A percentile compares a stretch with the other conserved stretches of the same genome.
Conservation (phyloP, 164 flowering plant species). For the Malania oleifera region DNA sequence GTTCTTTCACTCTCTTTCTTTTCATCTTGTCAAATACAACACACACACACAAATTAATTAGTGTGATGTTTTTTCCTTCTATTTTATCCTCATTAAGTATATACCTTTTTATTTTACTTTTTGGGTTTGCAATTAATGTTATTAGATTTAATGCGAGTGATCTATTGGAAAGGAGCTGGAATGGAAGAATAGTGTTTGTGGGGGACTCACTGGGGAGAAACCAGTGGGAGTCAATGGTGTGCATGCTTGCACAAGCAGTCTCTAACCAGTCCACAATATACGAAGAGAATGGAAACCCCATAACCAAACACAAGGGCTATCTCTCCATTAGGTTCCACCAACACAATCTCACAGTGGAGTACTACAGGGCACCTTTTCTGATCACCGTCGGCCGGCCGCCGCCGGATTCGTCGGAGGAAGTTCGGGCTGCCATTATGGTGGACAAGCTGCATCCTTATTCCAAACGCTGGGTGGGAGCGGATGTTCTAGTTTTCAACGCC, state of each 20-base stretch:
- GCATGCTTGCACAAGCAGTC: slow-evolving; percentile 73
- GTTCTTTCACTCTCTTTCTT: too few species aligned
- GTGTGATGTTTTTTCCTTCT: too few species aligned
- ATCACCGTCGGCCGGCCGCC: slow-evolving; percentile 53
- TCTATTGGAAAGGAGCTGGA: slow-evolving; percentile 52
- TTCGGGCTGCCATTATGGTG: slow-evolving; percentile 38
- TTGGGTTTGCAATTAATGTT: too few species aligned
- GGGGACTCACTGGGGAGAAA: slow-evolving; percentile 91
- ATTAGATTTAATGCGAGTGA: slow-evolving; percentile 69
- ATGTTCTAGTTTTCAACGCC: slow-evolving; percentile 68
- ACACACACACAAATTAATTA: too few species aligned
- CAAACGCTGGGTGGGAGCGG: slow-evolving; percentile 57
- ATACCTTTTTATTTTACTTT: too few species aligned
- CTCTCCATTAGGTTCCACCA: slow-evolving; percentile 61
- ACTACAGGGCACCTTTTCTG: slow-evolving; percentile 75
- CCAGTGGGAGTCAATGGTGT: slow-evolving; percentile 91
- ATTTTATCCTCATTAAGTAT: too few species aligned
- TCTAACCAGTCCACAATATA: slow-evolving; percentile 54
- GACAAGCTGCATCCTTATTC: slow-evolving; percentile 62
- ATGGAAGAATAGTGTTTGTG: slow-evolving; percentile 68
- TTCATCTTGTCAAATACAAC: too few species aligned
- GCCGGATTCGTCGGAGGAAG: slow-evolving; percentile 26
- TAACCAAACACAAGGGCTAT: slow-evolving; percentile 77
- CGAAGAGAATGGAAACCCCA: slow-evolving; percentile 68
- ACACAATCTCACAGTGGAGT: slow-evolving; percentile 70